Base-by-base conservation (phyloP, 768 basidiomycete genomes). In the Mycena rebaudengoi region DNA sequence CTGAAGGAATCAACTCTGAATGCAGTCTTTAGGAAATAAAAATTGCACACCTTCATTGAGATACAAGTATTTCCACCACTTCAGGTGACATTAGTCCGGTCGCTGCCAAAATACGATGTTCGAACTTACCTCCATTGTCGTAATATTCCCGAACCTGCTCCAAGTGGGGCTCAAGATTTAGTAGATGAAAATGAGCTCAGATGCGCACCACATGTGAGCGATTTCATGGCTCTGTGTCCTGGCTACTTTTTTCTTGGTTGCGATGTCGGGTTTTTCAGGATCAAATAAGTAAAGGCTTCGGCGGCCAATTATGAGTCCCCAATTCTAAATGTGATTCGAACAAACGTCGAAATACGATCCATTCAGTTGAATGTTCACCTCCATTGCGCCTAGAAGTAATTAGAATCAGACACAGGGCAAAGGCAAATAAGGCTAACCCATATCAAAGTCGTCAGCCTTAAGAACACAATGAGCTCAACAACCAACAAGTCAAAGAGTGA, bases 231-330 rank as follows among this genome's bases (percentile, higher is more conserved):
- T 88, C 75, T 94, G 92, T 2, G 85, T 86, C 6, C 80, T 76
- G 3, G 92, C 91, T 62, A 97, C 86, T n/a, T 83, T 79, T 75
- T 95, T 92, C 82, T 90, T 92, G 30, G 89, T 88, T 5, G 78
- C 79, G 49, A 95, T 76, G 67, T 93, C 90, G 21, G 85, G 84
- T 56, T 86, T 89, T 72, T 89, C 80, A 16, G 88, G 86, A 74
- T 98, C 92, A 64, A 92, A 82, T 40, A 97, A 77, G 75, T 92
- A 92, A 5, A 87, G 90, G 44, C 81, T 86, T 0, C 94, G 94
- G 37, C 96, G 82, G n/a, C 96, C 96, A n/a, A 91, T 96, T 72
- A 98, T 97, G 59, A 97, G 79, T 26, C 93, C 94, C 92, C 92
- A 95, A 75, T 95, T 96, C 61, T 67, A 18, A 30, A 32, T 40